These are phyloP conservation scores for Candida xiaguanensis DNA, from an alignment of 805 yeast genomes.

Conservation along the genomic window DNA sequence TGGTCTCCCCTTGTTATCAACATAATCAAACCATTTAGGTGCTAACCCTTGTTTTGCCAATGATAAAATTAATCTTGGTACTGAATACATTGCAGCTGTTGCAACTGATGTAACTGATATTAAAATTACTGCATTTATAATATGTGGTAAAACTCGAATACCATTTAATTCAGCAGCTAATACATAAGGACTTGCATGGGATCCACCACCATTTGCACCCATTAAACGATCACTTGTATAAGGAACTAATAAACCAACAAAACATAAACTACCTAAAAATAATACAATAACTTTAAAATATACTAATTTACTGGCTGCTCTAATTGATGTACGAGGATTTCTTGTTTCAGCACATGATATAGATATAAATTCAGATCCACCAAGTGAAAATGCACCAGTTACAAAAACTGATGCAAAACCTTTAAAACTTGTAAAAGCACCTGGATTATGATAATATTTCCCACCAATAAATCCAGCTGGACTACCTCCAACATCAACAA, in stretches of 20 bases:
- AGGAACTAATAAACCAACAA: conserved; percentile 41
- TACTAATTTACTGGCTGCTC: conserved; percentile 38
- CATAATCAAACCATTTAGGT: conserved; percentile 34
- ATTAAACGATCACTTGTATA: conserved; percentile 26
- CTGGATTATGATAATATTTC: conserved; percentile 37
- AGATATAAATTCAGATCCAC: conserved; percentile 40
- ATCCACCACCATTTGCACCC: conserved; percentile 28
- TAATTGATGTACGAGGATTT: conserved; percentile 36
- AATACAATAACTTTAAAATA: conserved; percentile 34
- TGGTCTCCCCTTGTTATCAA: conserved; percentile 41
- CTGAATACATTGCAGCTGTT: conserved; percentile 39
- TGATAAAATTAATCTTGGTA: conserved; percentile 40
- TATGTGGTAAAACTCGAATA: conserved; percentile 33
- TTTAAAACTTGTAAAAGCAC: conserved; percentile 34
- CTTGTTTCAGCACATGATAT: conserved; percentile 35
- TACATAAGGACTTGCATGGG: conserved; percentile 41
- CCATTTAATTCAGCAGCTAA: conserved; percentile 39
- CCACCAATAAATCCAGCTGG: conserved; percentile 37
- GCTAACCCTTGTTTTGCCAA: conserved; percentile 42
- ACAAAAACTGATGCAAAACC: conserved; percentile 39
- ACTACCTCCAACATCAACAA: conserved; percentile 36
- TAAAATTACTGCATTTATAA: conserved; percentile 41
- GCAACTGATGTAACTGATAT: conserved; percentile 42
- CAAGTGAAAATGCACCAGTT: conserved; percentile 39
- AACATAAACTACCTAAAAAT: conserved; percentile 36